Evolutionary conservation across 176 grass and related monocot species (phyloP).

Genomic region (Saccharum spontaneum): DNA sequence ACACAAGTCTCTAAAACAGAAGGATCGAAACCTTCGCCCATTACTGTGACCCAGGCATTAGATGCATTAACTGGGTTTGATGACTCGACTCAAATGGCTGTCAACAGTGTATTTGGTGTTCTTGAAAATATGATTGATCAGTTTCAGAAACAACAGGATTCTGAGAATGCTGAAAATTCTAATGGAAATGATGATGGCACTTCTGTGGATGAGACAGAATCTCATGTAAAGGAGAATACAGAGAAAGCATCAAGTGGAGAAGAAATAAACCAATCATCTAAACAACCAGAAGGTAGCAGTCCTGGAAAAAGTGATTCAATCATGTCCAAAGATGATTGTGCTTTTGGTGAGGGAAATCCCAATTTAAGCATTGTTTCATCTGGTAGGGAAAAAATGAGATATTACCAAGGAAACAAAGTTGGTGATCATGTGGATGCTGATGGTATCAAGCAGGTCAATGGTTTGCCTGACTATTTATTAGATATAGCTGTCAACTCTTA

Average conservation of each 20-base stretch:
- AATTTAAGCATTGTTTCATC: conserved; percentile 44
- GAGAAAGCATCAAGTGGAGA: conserved; percentile 9
- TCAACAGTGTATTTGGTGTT: conserved; percentile 94
- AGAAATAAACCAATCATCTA: conserved; percentile 20
- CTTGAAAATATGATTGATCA: conserved; percentile 92
- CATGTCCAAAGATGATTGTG: conserved; percentile 24
- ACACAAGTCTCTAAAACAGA: conserved; percentile 52
- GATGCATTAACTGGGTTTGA: conserved; percentile 97
- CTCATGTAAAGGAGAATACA: conserved; percentile 1
- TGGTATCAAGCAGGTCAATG: conserved; percentile 23
- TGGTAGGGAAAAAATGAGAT: conserved; percentile 30
- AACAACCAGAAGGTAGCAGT: conserved; percentile 35
- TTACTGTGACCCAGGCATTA: conserved; percentile 76
- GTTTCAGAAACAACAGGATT: conserved; percentile 62
- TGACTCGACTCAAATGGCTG: conserved; percentile 96
- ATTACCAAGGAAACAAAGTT: conserved; percentile 33
- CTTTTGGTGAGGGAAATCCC: conserved; percentile 26
- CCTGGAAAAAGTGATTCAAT: conserved; percentile 25
- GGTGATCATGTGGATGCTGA: conserved; percentile 39
- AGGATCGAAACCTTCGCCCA: conserved; percentile 51
- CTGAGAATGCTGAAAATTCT: conserved; percentile 40
- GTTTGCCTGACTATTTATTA: conserved; percentile 44
- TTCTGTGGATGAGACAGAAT: conserved; percentile 21
- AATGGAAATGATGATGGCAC: conserved; percentile 7
- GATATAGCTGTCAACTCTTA: conserved; percentile 51